Conservation (phyloP, 495 filamentous ascomycete genomes). For the Penicillium soppii region DNA sequence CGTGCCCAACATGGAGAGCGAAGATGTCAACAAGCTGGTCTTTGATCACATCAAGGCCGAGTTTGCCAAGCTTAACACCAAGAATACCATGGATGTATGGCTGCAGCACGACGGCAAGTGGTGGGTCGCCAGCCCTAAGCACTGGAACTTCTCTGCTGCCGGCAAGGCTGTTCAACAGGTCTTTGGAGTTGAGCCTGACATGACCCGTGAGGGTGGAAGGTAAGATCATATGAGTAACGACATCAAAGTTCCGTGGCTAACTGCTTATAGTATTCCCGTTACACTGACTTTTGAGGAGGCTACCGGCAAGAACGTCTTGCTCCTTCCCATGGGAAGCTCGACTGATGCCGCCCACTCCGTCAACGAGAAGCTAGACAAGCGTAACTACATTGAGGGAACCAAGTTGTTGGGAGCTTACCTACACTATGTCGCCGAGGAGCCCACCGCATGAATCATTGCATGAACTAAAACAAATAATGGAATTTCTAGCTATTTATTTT, state of each 20-base stretch:
- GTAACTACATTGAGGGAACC: conserved; percentile 98
- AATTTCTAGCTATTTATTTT: not conserved
- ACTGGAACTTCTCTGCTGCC: conserved; percentile 97
- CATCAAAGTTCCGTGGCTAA: conserved; percentile 14
- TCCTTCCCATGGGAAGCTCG: conserved; percentile 94
- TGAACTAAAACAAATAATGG: not conserved
- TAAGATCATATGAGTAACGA: conserved; percentile 30
- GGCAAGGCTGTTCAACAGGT: conserved; percentile 90
- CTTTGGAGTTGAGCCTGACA: conserved; percentile 87
- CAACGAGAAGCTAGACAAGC: conserved; percentile 97
- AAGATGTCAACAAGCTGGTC: conserved; percentile 80
- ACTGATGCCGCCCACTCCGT: conserved; percentile 96
- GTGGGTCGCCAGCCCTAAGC: conserved; percentile 96
- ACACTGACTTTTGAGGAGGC: conserved; percentile 97
- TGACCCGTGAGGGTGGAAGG: conserved; percentile 94
- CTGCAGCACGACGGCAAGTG: conserved; percentile 91
- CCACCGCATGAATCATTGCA: conserved; percentile 35
- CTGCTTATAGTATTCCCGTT: conserved; percentile 75
- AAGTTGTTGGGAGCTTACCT: conserved; percentile 94
- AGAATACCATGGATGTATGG: conserved; percentile 81
- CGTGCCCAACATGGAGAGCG: conserved; percentile 94
- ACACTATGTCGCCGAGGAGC: conserved; percentile 94
- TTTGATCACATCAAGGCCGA: conserved; percentile 73
- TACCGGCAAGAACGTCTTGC: conserved; percentile 95
- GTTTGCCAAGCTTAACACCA: conserved; percentile 80